Conservation (phyloP, 2,329 filamentous ascomycete genomes). For the Triangularia setosa region DNA sequence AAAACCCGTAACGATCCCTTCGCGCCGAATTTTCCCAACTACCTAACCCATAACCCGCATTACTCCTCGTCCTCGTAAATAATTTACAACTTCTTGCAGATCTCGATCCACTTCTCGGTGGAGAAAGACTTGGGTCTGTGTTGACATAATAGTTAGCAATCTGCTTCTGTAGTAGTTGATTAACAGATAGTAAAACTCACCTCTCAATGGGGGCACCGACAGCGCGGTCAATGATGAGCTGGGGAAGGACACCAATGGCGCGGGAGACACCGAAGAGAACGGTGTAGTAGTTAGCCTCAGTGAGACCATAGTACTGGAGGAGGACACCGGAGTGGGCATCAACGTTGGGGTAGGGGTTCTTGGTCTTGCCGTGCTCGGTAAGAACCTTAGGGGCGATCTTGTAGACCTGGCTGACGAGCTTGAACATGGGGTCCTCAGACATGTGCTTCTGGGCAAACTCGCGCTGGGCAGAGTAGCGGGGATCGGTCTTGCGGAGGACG, state of each 20-base stretch:
- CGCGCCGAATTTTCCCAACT: constrained; percentile 23
- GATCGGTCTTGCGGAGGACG: constrained; percentile 99
- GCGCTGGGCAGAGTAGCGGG: constrained; percentile 97
- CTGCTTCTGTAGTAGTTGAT: neutral
- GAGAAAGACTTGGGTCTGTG: constrained; percentile 87
- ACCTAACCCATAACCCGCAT: constrained; percentile 20
- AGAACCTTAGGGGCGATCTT: constrained; percentile 98
- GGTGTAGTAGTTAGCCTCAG: constrained; percentile 99
- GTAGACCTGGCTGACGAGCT: constrained; percentile 99
- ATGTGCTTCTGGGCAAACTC: constrained; percentile 91
- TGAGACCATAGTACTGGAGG: constrained; percentile 98
- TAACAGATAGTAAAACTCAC: constrained; percentile 26
- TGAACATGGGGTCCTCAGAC: constrained; percentile 98
- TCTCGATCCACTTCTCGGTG: constrained; percentile 93
- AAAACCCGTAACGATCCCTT: constrained; percentile 25
- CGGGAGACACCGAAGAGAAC: constrained; percentile 98
- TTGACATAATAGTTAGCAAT: constrained; percentile 14
- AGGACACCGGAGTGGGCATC: constrained; percentile 98
- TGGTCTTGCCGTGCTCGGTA: constrained; percentile 99
- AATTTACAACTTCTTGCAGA: constrained; percentile 83
- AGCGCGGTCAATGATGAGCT: constrained; percentile 99
- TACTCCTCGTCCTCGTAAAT: constrained; percentile 2
- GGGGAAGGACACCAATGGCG: constrained; percentile 95
- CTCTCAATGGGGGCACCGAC: constrained; percentile 96
- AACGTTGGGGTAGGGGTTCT: constrained; percentile 99